These are phyloP conservation scores for Kodamaea anthophila DNA, from an alignment of 1,139 yeast species.

Conservation along the genomic window DNA sequence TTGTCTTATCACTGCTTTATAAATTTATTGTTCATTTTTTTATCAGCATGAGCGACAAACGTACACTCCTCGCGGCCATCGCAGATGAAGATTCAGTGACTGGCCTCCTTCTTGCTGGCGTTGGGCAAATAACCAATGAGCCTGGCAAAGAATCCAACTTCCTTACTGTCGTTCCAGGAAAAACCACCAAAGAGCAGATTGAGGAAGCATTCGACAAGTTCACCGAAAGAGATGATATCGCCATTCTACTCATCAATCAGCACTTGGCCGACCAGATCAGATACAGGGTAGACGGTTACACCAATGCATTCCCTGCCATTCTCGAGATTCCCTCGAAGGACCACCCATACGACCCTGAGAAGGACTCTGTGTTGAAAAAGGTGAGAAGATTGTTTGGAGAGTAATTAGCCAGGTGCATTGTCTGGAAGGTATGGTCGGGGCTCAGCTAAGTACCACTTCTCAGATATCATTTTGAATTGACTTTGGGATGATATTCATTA, in stretches of 20 bases:
- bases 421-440: slow-evolving; percentile 2
- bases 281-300: slow-evolving; percentile 70
- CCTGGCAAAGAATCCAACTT: slow-evolving; percentile 73
- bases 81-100: slow-evolving; percentile 98
- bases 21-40: too few species aligned
- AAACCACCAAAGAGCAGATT: slow-evolving; percentile 71
- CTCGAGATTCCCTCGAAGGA: slow-evolving; percentile 97
- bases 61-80: slow-evolving; percentile 81
- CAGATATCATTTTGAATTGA: background rate
- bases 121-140: slow-evolving; percentile 74
- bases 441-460: background rate
- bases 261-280: slow-evolving; percentile 92
- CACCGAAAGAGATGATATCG: slow-evolving; percentile 78
- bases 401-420: slow-evolving; percentile 30
- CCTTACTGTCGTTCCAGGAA: slow-evolving; percentile 69
- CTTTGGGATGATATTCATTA: too few species aligned
- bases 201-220: slow-evolving; percentile 71
- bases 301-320: slow-evolving; percentile 93
- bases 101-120: slow-evolving; percentile 91
- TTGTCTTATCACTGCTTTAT: too few species aligned
- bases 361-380: slow-evolving; percentile 90
- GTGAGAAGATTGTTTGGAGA: slow-evolving; percentile 95
- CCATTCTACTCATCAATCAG: slow-evolving; percentile 87
- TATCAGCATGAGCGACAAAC: slow-evolving; percentile 15
- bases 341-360: slow-evolving; percentile 97